Base-by-base conservation (phyloP, 768 basidiomycete genomes). In the Suillus lakei region DNA sequence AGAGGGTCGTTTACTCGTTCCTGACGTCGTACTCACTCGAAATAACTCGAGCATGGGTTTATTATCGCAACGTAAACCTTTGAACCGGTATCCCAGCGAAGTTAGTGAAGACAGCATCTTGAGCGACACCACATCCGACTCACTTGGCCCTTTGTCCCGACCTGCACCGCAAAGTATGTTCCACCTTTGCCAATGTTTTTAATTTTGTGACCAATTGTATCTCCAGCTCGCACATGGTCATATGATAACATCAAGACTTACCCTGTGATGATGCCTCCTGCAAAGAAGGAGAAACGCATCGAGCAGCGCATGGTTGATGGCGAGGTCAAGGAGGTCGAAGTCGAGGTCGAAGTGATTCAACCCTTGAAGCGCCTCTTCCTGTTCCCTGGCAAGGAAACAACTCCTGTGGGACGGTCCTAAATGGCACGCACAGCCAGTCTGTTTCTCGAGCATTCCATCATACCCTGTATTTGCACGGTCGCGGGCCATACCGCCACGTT, bases 211-310 rank as follows among this genome's bases (percentile, higher is more conserved):
- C 72, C 67, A 39, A 73, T 46, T 0, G 8, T 23, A n/a, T 36
- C 55, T 48, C 26, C 64, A 91, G 90, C 79, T 15, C 88, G 89
- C 34, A 87, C 91, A 3, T 91, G 89, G 90, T 91, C 90, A 2
- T 92, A 91, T 70, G 90, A 91, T 70, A 89, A 89, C 68, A 75
- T 90, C 66, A 84, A 83, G 72, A 90, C 88, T 4, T 92, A 92
- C 69, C 86, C 88, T 18, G 78, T 86, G 65, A 80, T 76, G 76
- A 74, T 74, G 66, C 77, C 84, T 43, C 86, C 84, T n/a, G 77
- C 81, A 51, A 83, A 83, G 78, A 88, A 80, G 73, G 86, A 87
- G 78, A 79, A 78, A 67, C 80, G 80, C 60, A 74, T 80, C 30
- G 85, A 85, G 77, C 82, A 79, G 39, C 76, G 83, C 36, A 73